These are phyloP conservation scores for Umbelopsis sp. DNA, from an alignment of 192 early-diverging fungal genomes.

Conservation along the genomic window DNA sequence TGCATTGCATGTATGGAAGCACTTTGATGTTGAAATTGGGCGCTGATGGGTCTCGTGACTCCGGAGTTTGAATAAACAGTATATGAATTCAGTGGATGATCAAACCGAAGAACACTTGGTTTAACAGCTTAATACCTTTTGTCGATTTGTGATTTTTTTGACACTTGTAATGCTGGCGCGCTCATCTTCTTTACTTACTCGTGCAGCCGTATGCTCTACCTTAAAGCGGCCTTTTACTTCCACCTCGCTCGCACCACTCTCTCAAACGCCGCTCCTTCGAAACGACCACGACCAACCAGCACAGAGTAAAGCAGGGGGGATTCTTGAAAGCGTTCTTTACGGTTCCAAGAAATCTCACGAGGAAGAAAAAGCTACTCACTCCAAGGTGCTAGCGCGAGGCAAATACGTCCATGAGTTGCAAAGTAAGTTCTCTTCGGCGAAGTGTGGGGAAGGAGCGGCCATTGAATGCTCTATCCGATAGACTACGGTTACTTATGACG, in stretches of 20 bases:
- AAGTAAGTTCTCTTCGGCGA: slow-evolving; percentile 46
- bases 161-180: slow-evolving; percentile 8
- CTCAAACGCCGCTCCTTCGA: background rate
- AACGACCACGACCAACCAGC: background rate
- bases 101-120: background rate
- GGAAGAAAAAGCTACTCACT: slow-evolving; percentile 65
- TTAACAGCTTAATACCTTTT: background rate
- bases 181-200: slow-evolving; percentile 2
- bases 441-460: background rate
- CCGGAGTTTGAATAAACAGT: background rate
- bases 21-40: background rate
- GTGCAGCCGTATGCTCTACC: background rate
- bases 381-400: slow-evolving; percentile 77
- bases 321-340: slow-evolving; percentile 74
- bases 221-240: background rate
- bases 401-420: slow-evolving; percentile 92
- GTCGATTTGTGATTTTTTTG: background rate
- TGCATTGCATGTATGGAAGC: too few relatives aligned
- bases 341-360: slow-evolving; percentile 65
- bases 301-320: slow-evolving; percentile 30
- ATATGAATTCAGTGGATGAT: background rate
- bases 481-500: background rate
- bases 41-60: background rate
- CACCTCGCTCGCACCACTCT: background rate
- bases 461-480: background rate